phyloP scores from a whole-genome alignment of 257 asterid genomes.

The Gynochthodes officinalis region DNA sequence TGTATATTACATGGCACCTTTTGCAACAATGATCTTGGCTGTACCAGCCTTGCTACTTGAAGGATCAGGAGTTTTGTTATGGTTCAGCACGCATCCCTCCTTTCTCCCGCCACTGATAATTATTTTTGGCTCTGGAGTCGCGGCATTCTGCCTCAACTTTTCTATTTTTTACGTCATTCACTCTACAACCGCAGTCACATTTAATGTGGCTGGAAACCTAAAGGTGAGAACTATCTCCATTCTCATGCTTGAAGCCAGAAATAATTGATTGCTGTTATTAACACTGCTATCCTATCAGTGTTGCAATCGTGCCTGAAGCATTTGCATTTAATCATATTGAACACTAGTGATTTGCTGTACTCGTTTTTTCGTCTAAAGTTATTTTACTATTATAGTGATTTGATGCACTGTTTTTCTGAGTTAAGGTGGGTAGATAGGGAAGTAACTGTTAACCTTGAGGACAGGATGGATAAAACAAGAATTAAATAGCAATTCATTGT shows the following conservation, averaged over 20 bases:
- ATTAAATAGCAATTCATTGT: neutral
- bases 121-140: constrained; percentile 81
- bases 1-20: constrained; percentile 96
- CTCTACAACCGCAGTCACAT: constrained; percentile 96
- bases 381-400: neutral
- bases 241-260: constrained; percentile 4
- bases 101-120: constrained; percentile 58
- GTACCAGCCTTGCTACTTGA: constrained; percentile 78
- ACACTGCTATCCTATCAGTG: neutral
- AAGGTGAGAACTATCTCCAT: constrained; percentile 51
- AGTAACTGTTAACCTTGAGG: neutral
- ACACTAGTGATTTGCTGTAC: neutral
- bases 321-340: neutral
- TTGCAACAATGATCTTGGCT: constrained; percentile 88
- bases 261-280: neutral
- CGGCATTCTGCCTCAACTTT: constrained; percentile 90
- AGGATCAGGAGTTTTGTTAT: constrained; percentile 68
- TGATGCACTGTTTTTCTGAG: neutral
- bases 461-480: neutral
- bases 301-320: neutral
- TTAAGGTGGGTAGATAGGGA: neutral
- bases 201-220: constrained; percentile 97
- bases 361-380: neutral
- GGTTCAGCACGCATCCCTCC: constrained; percentile 61
- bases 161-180: constrained; percentile 94